These are phyloP conservation scores for Acrodontium crateriforme DNA, from an alignment of 2,329 filamentous ascomycete species.

Conservation along the genomic window DNA sequence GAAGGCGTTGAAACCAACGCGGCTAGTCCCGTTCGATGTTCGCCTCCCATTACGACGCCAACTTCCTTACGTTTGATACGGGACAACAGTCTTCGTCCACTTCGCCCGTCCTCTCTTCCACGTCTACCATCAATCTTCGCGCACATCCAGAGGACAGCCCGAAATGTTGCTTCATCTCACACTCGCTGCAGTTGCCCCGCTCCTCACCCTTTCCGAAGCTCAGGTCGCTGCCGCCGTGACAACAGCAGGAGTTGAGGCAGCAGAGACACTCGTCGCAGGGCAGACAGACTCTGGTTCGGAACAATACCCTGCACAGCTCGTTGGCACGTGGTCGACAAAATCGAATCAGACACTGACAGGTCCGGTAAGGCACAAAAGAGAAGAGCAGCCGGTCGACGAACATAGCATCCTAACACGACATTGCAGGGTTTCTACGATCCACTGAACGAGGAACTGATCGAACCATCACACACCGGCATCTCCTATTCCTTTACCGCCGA, in stretches of 20 bases:
- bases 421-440: conserved; percentile 55
- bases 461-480: conserved; percentile 53
- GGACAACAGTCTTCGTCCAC: no score
- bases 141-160: no score
- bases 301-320: conserved; percentile 29
- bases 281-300: conserved; percentile 1
- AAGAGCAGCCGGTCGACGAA: background rate
- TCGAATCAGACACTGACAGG: conserved; percentile 55
- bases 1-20: no score
- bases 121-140: no score
- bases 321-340: conserved; percentile 63
- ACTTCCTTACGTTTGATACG: no score
- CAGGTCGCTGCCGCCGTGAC: conserved; percentile 4
- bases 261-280: conserved; percentile 2
- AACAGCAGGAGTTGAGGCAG: conserved; percentile 1
- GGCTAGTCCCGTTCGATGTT: no score
- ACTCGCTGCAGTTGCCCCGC: conserved; percentile 13
- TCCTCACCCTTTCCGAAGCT: conserved; percentile 10
- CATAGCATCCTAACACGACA: conserved; percentile 2
- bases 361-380: conserved; percentile 38
- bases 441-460: conserved; percentile 48
- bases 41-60: no score
- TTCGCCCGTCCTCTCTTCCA: no score
- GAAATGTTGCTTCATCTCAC: conserved; percentile 19
- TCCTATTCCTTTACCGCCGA: conserved; percentile 61